These are phyloP conservation scores for Dryas integrifolia DNA, from an alignment of 331 rosid species.

Conservation along the genomic window DNA sequence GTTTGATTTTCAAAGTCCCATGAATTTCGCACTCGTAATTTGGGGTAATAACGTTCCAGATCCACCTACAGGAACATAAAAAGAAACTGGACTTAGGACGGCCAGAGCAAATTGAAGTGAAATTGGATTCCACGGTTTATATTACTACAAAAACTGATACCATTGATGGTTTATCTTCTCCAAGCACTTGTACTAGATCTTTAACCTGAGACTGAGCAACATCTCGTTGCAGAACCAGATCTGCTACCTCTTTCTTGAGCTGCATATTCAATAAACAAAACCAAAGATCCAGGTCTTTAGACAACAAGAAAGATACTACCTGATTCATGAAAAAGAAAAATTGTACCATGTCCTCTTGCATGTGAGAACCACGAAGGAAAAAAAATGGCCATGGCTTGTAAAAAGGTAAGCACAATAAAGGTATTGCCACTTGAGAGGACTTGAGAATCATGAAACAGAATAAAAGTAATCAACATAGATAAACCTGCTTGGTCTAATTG, in stretches of 20 bases:
- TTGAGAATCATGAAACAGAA: background rate
- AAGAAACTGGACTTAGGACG: slow-evolving; percentile 25
- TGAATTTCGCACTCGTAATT: slow-evolving; percentile 48
- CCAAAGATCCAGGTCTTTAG: slow-evolving; percentile 1
- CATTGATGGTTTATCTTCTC: slow-evolving; percentile 47
- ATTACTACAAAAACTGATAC: slow-evolving; percentile 42
- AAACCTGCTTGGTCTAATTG: slow-evolving; percentile 5
- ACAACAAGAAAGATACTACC: background rate
- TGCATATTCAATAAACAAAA: slow-evolving; percentile 37
- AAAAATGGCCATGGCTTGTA: background rate
- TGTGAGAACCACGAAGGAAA: background rate
- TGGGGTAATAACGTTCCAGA: slow-evolving; percentile 56
- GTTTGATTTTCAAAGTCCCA: slow-evolving; percentile 60
- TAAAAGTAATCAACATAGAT: background rate
- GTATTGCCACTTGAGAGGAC: background rate
- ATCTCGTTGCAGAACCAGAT: slow-evolving; percentile 63
- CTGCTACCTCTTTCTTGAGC: slow-evolving; percentile 74
- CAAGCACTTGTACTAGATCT: slow-evolving; percentile 59
- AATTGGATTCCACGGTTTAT: slow-evolving; percentile 18
- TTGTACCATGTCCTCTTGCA: background rate
- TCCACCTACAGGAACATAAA: slow-evolving; percentile 44
- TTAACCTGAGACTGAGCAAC: slow-evolving; percentile 69
- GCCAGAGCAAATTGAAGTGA: slow-evolving; percentile 9
- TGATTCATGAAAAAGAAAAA: slow-evolving; percentile 10
- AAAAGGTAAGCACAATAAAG: background rate